Conservation (phyloP, 257 asterid species). For the Capsicum pubescens region DNA sequence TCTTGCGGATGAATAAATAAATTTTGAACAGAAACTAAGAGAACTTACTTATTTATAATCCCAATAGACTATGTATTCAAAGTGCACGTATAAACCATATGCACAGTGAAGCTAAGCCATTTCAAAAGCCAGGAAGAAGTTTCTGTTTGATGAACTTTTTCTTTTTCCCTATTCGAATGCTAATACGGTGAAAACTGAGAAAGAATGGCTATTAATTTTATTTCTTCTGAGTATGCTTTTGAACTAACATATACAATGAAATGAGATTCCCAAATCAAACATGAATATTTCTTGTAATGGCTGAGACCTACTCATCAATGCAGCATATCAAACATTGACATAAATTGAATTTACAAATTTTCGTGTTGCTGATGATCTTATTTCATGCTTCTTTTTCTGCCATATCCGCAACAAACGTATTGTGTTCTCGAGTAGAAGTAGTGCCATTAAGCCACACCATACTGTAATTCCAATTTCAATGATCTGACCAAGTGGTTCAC, state of each 20-base stretch:
- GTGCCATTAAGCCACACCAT: conserved; percentile 53
- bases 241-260: background rate
- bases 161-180: background rate
- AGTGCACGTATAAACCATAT: background rate
- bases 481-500: conserved; percentile 35
- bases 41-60: background rate
- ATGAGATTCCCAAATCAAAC: background rate
- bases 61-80: background rate
- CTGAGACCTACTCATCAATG: background rate
- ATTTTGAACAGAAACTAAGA: background rate
- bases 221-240: background rate
- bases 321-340: background rate
- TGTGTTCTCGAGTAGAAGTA: conserved; percentile 51
- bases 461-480: conserved; percentile 31
- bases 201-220: background rate
- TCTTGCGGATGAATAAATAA: background rate
- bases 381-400: conserved; percentile 38
- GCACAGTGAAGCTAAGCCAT: background rate
- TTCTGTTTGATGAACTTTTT: background rate
- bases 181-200: background rate
- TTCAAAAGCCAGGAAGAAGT: background rate
- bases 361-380: conserved; percentile 27
- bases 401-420: conserved; percentile 40
- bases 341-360: background rate
- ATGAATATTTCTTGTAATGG: background rate